Evolutionary conservation across 2,329 filamentous ascomycete species (phyloP), one percentile per base, ranked within the genome.

Genomic region (Neofusicoccum umdonicola): DNA sequence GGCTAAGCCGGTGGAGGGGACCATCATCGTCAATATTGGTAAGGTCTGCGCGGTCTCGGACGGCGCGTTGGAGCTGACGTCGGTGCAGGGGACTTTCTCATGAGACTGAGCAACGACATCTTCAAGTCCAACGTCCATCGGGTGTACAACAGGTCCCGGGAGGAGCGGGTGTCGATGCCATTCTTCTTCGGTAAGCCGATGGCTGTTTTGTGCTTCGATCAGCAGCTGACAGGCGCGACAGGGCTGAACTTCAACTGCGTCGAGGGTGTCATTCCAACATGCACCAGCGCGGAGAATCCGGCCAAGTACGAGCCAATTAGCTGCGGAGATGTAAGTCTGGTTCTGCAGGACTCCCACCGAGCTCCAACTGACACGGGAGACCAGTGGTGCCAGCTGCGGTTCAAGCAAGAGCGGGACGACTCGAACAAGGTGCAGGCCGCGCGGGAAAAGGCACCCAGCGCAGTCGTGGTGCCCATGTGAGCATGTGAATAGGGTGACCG

Each of bases 51-150:
- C 27, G 19, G 19, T 31, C 27, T 31, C 27, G 27, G 4, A 31
- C 6, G 27, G 27, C 27, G 27, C 27, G 27, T 3, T 31, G 27
- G 27, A 31, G 27, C 27, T 31, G 27, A 31, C 27, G 27, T 6
- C 27, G 27, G 27, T 31, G 27, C 27, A 31, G 47, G 81, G 2
- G 82, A 85, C 67, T 83, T 82, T 62, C 74, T 84, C 73, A 81
- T 83, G 77, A 76, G 82, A 11, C 73, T 84, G 27, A 81, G 78
- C 45, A 84, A 85, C 69, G 80, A 84, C 68, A 77, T 72, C 15
- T 83, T 83, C 68, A 82, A 78, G 67, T 82, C 78, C 4, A 84
- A 82, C 0, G 80, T 85, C 17, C 84, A 85, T 70, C 74, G 83
- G 12, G 57, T 62, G 57, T 62, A 48, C 17, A 62, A 50, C 45